Conservation (phyloP, 2,329 filamentous ascomycete genomes). For the Aspergillus puulaauensis region DNA sequence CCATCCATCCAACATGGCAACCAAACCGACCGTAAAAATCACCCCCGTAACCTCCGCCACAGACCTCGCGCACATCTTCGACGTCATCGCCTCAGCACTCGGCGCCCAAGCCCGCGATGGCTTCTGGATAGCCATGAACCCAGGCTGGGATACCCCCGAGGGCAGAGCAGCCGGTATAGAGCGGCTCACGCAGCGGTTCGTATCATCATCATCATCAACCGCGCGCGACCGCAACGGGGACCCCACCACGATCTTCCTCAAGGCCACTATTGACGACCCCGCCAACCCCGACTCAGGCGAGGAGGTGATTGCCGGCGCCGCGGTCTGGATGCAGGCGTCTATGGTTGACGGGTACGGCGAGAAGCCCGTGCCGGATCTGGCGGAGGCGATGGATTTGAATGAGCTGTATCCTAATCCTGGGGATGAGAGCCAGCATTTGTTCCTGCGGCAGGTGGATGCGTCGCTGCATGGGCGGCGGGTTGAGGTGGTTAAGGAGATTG, state of each 20-base stretch:
- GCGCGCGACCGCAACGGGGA: conserved; percentile 42
- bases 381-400: conserved; percentile 29
- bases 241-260: conserved; percentile 53
- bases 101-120: conserved; percentile 53
- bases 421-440: conserved; percentile 48
- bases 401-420: conserved; percentile 47
- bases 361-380: conserved; percentile 19
- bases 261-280: conserved; percentile 47
- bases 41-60: neutral
- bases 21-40: conserved; percentile 14
- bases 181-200: conserved; percentile 45
- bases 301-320: conserved; percentile 49
- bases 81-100: conserved; percentile 36
- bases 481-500: conserved; percentile 44
- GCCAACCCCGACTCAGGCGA: neutral
- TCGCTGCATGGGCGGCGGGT: conserved; percentile 36
- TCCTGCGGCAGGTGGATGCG: conserved; percentile 44
- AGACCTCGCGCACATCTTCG: conserved; percentile 10
- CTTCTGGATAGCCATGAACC: conserved; percentile 54
- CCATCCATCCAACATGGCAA: neutral
- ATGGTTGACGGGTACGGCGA: conserved; percentile 51
- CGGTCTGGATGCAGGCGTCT: conserved; percentile 57
- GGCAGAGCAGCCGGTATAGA: conserved; percentile 41
- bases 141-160: conserved; percentile 54
- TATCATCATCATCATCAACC: conserved; percentile 19